Base-by-base conservation (phyloP, 441 rosid genomes). In the Jatropha multifida region DNA sequence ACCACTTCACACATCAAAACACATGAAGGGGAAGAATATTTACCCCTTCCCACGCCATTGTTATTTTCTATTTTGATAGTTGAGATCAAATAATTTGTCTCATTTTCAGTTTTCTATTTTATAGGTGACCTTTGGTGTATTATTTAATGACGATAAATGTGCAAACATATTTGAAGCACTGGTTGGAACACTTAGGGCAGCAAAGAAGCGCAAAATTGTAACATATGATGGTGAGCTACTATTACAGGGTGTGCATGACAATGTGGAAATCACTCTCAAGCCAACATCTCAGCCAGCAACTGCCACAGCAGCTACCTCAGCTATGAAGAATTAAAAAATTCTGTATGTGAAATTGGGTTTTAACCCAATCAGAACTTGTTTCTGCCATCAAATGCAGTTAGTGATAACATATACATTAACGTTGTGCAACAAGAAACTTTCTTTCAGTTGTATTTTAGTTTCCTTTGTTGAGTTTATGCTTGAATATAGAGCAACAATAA, bases 231-330 rank as follows among this genome's bases (percentile, higher is more conserved):
- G 98, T 20, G 98, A 93, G 69, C 86, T 94, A 20, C 82, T 92
- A 81, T 88, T 94, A 44, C 99, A 94, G 71, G 99, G 99, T 13
- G 96, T 93, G 70, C 98, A 95, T 58, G 95, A 93, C 80, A 90
- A 88, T 58, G 98, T 90, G 3, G 93, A 90, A 78, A 93, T 93
- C 78, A 83, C 74, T 40, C 90, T 93, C 70, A 90, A 90, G 77
- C 87, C 94, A 44, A 10, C 79, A 1, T 79, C 90, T 58, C 55
- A 84, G 62, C 67, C 83, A n/a, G 69, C 71, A 49, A 44, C 80
- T 5, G 73, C 56, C 55, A 52, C 80, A 44, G 71, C 80, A 42
- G 76, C 41, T 14, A 52, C 14, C 10, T 38, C 18, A 5, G 69
- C 13, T 23, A 27, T 26, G 15, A 72, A 77, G 76, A 72, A 55